Evolutionary conservation across 169 alveolate species (phyloP).

Genomic region (Plasmodium falciparum): DNA sequence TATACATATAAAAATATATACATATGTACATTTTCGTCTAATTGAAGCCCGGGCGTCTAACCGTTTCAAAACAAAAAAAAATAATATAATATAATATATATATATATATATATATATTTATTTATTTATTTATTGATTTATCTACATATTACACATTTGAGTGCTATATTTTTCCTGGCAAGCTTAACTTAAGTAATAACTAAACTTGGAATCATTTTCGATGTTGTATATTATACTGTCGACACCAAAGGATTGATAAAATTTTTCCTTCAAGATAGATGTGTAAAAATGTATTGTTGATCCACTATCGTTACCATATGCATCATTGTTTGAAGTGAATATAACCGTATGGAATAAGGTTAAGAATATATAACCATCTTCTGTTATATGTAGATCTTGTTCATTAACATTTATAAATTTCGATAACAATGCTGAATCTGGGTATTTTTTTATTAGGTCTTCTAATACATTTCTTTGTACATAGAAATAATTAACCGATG

Average conservation of each 20-base stretch:
- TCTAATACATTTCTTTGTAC: slow-evolving; percentile 21
- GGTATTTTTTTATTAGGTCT: slow-evolving; percentile 12
- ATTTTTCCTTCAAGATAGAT: slow-evolving; percentile 33
- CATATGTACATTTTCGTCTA: no score
- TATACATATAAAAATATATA: no score
- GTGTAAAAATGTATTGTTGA: slow-evolving; percentile 50
- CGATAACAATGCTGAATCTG: slow-evolving; percentile 4
- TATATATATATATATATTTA: background rate
- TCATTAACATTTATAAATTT: slow-evolving; percentile 12
- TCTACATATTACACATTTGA: background rate
- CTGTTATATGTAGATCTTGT: slow-evolving; percentile 39
- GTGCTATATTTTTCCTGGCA: background rate
- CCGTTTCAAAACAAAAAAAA: no score
- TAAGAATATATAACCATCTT: slow-evolving; percentile 45
- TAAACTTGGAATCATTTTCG: slow-evolving; percentile 30
- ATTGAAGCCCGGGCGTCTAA: no score
- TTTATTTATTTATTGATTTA: background rate
- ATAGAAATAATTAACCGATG: slow-evolving; percentile 57
- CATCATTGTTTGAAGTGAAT: slow-evolving; percentile 35
- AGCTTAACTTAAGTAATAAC: slow-evolving; percentile 12
- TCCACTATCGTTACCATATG: slow-evolving; percentile 57
- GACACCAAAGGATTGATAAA: slow-evolving; percentile 30
- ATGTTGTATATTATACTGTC: slow-evolving; percentile 29
- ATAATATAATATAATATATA: background rate
- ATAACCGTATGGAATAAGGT: slow-evolving; percentile 41